phyloP scores from a whole-genome alignment of 768 basidiomycete species.

The Rhizopogon roseolus region DNA sequence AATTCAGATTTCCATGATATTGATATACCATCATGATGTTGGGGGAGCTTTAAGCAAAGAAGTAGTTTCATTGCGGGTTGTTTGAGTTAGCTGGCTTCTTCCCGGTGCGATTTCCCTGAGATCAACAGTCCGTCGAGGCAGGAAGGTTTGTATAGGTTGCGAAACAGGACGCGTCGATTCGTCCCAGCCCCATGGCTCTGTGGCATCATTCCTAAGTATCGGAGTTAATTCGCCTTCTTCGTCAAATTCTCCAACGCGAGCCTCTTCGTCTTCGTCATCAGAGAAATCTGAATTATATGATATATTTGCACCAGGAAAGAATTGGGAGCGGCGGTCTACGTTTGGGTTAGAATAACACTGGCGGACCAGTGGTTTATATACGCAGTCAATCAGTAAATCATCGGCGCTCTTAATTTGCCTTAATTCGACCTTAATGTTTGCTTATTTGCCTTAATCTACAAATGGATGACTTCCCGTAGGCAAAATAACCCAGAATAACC shows the following conservation, averaged over 20 bases:
- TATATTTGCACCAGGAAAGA: slow-evolving; percentile 56
- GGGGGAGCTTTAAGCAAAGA: slow-evolving; percentile 35
- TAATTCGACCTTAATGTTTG: no score
- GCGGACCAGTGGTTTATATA: neutral
- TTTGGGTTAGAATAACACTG: slow-evolving; percentile 2
- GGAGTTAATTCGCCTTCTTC: slow-evolving; percentile 2
- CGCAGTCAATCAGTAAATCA: no score
- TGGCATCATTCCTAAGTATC: slow-evolving; percentile 8
- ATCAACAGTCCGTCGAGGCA: neutral
- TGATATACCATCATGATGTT: no score
- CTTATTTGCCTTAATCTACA: no score
- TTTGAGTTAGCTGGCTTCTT: neutral
- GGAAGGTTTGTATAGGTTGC: neutral
- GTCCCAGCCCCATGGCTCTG: slow-evolving; percentile 18
- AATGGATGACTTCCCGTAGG: no score
- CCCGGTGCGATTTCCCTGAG: neutral
- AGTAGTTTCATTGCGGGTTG: slow-evolving; percentile 19
- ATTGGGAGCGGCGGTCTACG: slow-evolving; percentile 66
- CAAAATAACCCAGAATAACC: no score
- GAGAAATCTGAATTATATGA: slow-evolving; percentile 42
- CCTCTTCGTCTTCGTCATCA: slow-evolving; percentile 31
- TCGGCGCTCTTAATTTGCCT: no score
- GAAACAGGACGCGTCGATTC: slow-evolving; percentile 3
- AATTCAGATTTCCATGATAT: no score
- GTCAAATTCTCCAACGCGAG: slow-evolving; percentile 12